Evolutionary conservation across 106 monocot genomes (phyloP).

Genomic region (Dendrobium catenatum): DNA sequence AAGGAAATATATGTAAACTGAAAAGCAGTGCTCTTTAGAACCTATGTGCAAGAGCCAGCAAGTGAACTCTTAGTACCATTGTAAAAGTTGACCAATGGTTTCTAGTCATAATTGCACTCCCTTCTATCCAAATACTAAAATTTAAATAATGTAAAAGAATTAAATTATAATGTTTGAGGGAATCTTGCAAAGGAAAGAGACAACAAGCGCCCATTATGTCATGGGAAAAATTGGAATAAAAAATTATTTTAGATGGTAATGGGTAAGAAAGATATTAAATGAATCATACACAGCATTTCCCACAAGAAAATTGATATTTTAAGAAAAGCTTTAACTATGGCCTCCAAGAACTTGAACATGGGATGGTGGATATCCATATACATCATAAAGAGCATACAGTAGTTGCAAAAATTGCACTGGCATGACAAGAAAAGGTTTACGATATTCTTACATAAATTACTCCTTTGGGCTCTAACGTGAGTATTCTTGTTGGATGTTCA

Average conservation of each 20-base stretch:
- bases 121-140: conserved; percentile 80
- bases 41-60: background rate
- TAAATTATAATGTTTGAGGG: background rate
- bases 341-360: background rate
- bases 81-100: conserved; percentile 57
- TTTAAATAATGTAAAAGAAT: background rate
- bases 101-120: conserved; percentile 89
- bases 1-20: background rate
- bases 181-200: too few relatives aligned
- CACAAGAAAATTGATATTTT: background rate
- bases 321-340: background rate
- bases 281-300: background rate
- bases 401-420: background rate
- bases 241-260: background rate
- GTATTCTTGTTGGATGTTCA: conserved; percentile 58
- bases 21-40: background rate
- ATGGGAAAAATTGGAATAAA: background rate
- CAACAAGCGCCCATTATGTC: too few relatives aligned
- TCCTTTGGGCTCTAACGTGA: conserved; percentile 38
- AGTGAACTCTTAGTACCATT: conserved; percentile 28
- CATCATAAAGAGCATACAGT: background rate
- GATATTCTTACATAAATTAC: conserved; percentile 47
- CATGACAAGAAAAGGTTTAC: too few relatives aligned
- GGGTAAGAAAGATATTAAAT: background rate
- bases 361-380: background rate